Evolutionary conservation across 2,329 filamentous ascomycete genomes (phyloP).

Genomic region (Talaromyces sp.): DNA sequence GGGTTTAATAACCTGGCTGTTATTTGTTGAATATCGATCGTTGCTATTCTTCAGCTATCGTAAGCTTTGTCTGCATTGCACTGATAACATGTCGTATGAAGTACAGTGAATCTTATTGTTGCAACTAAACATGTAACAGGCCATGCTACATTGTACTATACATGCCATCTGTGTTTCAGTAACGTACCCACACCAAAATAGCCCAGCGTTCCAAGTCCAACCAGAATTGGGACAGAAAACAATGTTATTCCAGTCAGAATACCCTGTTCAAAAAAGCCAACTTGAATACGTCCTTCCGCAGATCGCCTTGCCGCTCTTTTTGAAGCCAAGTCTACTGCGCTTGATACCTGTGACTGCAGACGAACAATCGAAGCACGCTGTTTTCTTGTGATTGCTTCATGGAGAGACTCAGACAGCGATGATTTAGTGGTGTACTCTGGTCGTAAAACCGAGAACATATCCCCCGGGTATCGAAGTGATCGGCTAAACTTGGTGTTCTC

Average conservation of each 20-base stretch:
- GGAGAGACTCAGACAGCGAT: conserved; percentile 5
- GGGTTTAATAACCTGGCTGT: no score
- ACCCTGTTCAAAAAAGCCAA: conserved; percentile 50
- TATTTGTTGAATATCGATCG: no score
- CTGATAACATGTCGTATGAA: neutral
- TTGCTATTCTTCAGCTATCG: neutral
- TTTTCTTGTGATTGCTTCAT: neutral
- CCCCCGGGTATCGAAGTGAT: conserved; percentile 36
- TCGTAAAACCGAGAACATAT: conserved; percentile 43
- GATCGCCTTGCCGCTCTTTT: conserved; percentile 20
- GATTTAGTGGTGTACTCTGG: conserved; percentile 38
- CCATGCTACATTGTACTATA: neutral
- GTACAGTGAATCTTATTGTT: neutral
- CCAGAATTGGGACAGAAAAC: conserved; percentile 1
- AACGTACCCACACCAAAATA: conserved; percentile 7
- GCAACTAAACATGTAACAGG: neutral
- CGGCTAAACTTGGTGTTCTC: conserved; percentile 35
- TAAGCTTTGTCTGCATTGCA: neutral
- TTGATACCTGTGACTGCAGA: neutral
- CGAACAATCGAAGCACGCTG: neutral
- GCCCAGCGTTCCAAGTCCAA: conserved; percentile 5
- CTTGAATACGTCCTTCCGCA: conserved; percentile 9
- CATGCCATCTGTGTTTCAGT: neutral
- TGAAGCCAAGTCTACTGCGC: conserved; percentile 3
- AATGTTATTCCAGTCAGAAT: conserved; percentile 30